These are phyloP conservation scores for Gymnopilus junonius DNA, from an alignment of 768 basidiomycete species.

Conservation along the genomic window DNA sequence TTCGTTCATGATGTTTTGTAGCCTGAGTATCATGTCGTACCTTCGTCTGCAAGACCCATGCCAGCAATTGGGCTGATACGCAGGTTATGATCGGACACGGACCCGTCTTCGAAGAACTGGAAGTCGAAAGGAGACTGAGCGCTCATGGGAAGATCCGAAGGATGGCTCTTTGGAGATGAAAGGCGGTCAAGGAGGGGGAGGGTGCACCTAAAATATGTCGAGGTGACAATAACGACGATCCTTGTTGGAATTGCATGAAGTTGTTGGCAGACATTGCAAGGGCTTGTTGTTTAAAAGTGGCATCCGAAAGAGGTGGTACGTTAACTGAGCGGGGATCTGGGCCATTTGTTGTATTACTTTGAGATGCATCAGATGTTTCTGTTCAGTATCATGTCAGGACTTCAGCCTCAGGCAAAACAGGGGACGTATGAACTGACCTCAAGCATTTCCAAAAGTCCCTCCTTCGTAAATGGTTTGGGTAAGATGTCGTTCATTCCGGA, in stretches of 20 bases:
- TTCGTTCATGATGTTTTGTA: conserved; percentile 72
- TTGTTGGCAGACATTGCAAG: conserved; percentile 36
- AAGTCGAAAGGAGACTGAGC: conserved; percentile 26
- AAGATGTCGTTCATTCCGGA: conserved; percentile 97
- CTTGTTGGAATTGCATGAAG: conserved; percentile 16
- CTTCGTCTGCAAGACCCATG: conserved; percentile 89
- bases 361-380: conserved; percentile 90
- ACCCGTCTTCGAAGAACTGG: conserved; percentile 30
- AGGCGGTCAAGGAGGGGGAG: conserved; percentile 7
- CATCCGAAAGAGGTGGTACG: conserved; percentile 63
- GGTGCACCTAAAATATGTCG: conserved; percentile 1
- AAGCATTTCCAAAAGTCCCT: conserved; percentile 88
- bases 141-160: background rate
- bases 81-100: conserved; percentile 60
- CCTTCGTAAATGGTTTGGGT: conserved; percentile 97
- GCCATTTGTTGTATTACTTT: conserved; percentile 85
- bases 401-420: background rate
- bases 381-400: background rate
- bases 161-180: conserved; percentile 6
- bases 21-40: conserved; percentile 77
- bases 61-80: conserved; percentile 83
- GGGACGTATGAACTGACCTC: conserved; percentile 56
- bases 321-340: conserved; percentile 68
- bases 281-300: conserved; percentile 57
- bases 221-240: background rate